These are phyloP conservation scores for Salvia splendens DNA, from an alignment of 257 asterid species.

Conservation along the genomic window DNA sequence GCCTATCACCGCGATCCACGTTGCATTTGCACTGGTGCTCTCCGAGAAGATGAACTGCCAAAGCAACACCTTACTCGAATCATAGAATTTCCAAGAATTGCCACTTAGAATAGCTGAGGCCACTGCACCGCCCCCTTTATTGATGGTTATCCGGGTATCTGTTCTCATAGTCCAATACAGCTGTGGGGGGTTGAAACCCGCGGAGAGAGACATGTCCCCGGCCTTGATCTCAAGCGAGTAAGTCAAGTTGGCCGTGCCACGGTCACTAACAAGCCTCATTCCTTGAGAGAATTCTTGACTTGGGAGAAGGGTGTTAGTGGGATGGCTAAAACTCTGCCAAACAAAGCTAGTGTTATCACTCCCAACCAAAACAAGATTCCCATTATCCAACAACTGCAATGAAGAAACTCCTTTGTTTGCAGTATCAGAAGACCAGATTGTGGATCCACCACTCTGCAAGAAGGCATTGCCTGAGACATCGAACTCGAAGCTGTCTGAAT, in stretches of 20 bases:
- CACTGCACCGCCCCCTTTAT: constrained; percentile 48
- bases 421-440: constrained; percentile 67
- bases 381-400: constrained; percentile 66
- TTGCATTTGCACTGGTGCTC: constrained; percentile 42
- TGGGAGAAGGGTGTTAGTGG: constrained; percentile 72
- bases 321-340: constrained; percentile 88
- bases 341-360: constrained; percentile 48
- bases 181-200: constrained; percentile 59
- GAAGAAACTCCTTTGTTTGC: constrained; percentile 66
- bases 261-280: constrained; percentile 65
- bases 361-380: constrained; percentile 69
- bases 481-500: constrained; percentile 58
- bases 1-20: constrained; percentile 76
- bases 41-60: constrained; percentile 72
- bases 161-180: constrained; percentile 81
- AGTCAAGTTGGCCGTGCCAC: constrained; percentile 55
- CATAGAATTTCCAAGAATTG: constrained; percentile 82
- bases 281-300: constrained; percentile 65
- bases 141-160: constrained; percentile 65
- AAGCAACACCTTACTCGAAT: constrained; percentile 43
- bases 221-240: constrained; percentile 74
- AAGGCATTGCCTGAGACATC: constrained; percentile 69
- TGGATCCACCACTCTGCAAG: constrained; percentile 51
- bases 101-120: constrained; percentile 52
- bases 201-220: constrained; percentile 72